phyloP scores from a whole-genome alignment of 805 yeast genomes.

The Alloascoidea hylecoeti region DNA sequence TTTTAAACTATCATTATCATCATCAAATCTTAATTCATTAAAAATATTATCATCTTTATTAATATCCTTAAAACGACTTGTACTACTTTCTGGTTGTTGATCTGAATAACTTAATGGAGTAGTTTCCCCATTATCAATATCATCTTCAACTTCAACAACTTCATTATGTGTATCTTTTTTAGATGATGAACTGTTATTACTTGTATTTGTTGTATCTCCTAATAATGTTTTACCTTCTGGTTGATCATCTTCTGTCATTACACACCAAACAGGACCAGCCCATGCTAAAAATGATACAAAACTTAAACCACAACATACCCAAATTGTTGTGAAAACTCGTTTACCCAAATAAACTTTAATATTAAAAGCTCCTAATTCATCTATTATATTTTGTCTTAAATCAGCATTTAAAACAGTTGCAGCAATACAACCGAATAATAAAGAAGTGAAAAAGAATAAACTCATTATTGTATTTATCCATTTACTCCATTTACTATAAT shows the following conservation, averaged over 20 bases:
- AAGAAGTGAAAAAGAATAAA: background rate
- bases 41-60: background rate
- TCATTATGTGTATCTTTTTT: background rate
- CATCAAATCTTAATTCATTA: background rate
- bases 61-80: too few species aligned
- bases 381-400: background rate
- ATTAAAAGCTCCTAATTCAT: background rate
- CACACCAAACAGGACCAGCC: conserved; percentile 1
- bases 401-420: background rate
- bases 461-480: background rate
- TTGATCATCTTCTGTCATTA: background rate
- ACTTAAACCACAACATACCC: background rate
- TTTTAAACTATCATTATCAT: background rate
- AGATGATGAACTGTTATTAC: background rate
- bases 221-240: background rate
- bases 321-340: background rate
- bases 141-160: background rate
- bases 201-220: background rate
- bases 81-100: too few species aligned
- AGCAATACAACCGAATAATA: background rate
- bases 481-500: background rate
- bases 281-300: background rate
- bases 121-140: background rate
- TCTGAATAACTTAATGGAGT: too few species aligned
- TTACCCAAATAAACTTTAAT: background rate